phyloP scores from a whole-genome alignment of 129 eudicot genomes.

The Deinandra increscens region DNA sequence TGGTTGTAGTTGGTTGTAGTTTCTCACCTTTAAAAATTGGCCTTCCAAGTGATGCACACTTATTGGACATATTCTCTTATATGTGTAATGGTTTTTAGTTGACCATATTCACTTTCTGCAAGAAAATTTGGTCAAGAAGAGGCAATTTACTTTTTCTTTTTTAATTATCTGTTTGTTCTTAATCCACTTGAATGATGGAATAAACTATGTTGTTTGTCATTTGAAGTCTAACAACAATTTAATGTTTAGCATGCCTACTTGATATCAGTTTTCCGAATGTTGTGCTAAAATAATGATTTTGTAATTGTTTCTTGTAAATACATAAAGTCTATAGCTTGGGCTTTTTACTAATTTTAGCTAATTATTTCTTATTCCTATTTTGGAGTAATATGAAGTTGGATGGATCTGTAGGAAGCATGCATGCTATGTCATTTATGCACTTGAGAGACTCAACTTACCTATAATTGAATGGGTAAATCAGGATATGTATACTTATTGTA shows the following conservation, averaged over 20 bases:
- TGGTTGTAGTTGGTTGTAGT: background rate
- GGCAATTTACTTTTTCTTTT: background rate
- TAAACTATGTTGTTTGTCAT: background rate
- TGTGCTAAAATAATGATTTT: background rate
- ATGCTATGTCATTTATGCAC: background rate
- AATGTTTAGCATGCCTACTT: background rate
- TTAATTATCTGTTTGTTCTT: background rate
- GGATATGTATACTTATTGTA: background rate
- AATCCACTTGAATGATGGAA: background rate
- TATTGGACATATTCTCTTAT: background rate
- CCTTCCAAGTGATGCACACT: background rate
- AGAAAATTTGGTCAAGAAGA: background rate
- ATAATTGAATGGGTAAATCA: no score
- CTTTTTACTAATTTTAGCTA: background rate
- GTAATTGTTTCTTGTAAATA: background rate
- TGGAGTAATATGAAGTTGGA: background rate
- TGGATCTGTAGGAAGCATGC: background rate
- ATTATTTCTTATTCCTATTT: background rate
- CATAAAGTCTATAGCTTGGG: background rate
- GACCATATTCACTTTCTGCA: background rate
- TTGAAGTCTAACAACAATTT: background rate
- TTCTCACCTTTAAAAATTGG: background rate
- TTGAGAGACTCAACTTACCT: background rate
- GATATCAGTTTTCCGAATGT: background rate
- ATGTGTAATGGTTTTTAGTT: background rate